phyloP scores from a whole-genome alignment of 805 yeast genomes.

The Zygoascus flipseniorum region DNA sequence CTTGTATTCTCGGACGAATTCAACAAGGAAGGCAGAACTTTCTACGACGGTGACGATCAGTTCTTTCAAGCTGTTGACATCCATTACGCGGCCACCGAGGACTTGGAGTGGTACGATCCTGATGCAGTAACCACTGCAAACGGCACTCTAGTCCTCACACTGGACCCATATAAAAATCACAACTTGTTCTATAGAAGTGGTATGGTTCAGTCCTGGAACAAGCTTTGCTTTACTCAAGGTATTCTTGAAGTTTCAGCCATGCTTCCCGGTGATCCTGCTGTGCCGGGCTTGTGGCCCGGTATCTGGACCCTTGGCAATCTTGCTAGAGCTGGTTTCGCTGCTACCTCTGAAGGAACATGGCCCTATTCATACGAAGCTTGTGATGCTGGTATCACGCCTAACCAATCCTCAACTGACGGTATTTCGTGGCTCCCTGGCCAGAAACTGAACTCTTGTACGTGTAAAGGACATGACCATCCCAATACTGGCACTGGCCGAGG shows the following conservation, averaged over 20 bases:
- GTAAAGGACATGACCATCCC: conserved; percentile 80
- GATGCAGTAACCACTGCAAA: conserved; percentile 73
- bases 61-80: conserved; percentile 81
- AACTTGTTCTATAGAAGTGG: conserved; percentile 77
- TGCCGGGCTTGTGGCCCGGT: conserved; percentile 94
- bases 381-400: conserved; percentile 92
- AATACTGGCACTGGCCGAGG: conserved; percentile 84
- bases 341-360: conserved; percentile 91
- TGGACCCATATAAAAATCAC: conserved; percentile 82
- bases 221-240: conserved; percentile 83
- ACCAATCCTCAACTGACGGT: conserved; percentile 87
- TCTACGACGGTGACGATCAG: conserved; percentile 86
- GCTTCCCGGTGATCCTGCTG: conserved; percentile 70
- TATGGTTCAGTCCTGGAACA: conserved; percentile 90
- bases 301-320: conserved; percentile 90
- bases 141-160: conserved; percentile 57
- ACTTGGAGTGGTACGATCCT: conserved; percentile 92
- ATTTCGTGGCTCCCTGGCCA: conserved; percentile 83
- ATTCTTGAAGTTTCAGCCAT: conserved; percentile 63
- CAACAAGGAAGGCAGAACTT: conserved; percentile 81
- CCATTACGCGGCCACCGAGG: conserved; percentile 79
- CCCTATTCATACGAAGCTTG: conserved; percentile 83
- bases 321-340: conserved; percentile 84
- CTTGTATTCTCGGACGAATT: conserved; percentile 89
- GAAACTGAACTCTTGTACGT: conserved; percentile 65